These are phyloP conservation scores for Mucor plumbeus DNA, from an alignment of 371 early-diverging fungal species.

Conservation along the genomic window DNA sequence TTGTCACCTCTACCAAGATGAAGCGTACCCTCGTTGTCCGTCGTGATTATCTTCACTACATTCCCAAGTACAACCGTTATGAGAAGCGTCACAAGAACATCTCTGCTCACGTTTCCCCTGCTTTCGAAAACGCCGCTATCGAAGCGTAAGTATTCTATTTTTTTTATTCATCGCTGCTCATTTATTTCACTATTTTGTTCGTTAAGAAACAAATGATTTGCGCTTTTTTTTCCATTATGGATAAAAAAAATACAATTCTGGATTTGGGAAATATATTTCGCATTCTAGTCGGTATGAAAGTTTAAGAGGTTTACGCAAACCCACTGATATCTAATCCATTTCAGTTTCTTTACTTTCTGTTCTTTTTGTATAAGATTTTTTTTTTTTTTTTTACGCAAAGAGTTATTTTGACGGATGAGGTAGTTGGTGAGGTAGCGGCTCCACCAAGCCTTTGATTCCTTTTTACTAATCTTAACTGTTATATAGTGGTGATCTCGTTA, in stretches of 20 bases:
- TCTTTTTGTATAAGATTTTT: background rate
- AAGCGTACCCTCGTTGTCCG: constrained; percentile 98
- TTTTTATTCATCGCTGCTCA: background rate
- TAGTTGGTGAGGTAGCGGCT: constrained; percentile 68
- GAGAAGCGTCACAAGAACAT: constrained; percentile 99
- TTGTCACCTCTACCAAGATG: constrained; percentile 98
- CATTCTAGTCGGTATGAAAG: background rate
- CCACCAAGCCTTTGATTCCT: constrained; percentile 65
- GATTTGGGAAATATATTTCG: background rate
- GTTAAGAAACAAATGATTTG: constrained; percentile 20
- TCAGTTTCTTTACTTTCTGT: background rate
- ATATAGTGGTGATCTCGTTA: constrained; percentile 90
- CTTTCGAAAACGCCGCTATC: constrained; percentile 91
- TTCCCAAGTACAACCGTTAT: constrained; percentile 99
- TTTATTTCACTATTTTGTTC: constrained; percentile 19
- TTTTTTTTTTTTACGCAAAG: constrained; percentile 3
- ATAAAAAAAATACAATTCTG: background rate
- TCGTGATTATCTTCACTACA: constrained; percentile 99
- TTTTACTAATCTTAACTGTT: constrained; percentile 14
- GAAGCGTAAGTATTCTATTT: constrained; percentile 55
- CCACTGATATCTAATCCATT: background rate
- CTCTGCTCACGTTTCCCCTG: constrained; percentile 98
- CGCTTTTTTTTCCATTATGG: background rate
- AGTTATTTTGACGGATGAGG: constrained; percentile 49
- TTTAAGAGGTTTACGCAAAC: constrained; percentile 3